These are phyloP conservation scores for Solanum chmielewskii DNA, from an alignment of 257 asterid species.

Conservation along the genomic window DNA sequence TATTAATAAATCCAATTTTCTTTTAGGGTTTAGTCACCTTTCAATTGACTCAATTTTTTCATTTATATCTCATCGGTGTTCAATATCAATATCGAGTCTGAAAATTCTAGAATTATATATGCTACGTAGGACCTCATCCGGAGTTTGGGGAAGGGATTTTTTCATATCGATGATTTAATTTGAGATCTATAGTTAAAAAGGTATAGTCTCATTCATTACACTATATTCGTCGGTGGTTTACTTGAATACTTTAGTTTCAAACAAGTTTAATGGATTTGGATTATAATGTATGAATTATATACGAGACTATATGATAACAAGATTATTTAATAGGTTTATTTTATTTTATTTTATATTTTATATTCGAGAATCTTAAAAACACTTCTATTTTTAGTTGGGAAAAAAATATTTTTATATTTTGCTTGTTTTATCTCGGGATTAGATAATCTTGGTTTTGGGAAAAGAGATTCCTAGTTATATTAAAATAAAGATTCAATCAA, in stretches of 20 bases:
- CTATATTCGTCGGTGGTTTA: neutral
- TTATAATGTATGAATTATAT: neutral
- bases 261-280: neutral
- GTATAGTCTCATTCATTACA: neutral
- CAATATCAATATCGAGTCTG: too few relatives aligned
- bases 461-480: neutral
- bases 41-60: neutral
- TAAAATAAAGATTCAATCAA: neutral
- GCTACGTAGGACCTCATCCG: neutral
- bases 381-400: neutral
- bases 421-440: neutral
- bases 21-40: slow-evolving; percentile 2
- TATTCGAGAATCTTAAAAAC: neutral
- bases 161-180: rapidly evolving
- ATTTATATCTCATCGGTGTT: too few relatives aligned
- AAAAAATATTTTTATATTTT: neutral
- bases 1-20: neutral
- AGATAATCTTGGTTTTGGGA: neutral
- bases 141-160: rapidly evolving
- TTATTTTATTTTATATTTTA: too few relatives aligned
- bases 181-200: neutral
- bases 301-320: neutral
- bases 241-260: neutral
- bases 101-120: too few relatives aligned
- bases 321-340: neutral